Evolutionary conservation across 805 yeast genomes (phyloP).

Genomic region (Gaillardinia entomophila): DNA sequence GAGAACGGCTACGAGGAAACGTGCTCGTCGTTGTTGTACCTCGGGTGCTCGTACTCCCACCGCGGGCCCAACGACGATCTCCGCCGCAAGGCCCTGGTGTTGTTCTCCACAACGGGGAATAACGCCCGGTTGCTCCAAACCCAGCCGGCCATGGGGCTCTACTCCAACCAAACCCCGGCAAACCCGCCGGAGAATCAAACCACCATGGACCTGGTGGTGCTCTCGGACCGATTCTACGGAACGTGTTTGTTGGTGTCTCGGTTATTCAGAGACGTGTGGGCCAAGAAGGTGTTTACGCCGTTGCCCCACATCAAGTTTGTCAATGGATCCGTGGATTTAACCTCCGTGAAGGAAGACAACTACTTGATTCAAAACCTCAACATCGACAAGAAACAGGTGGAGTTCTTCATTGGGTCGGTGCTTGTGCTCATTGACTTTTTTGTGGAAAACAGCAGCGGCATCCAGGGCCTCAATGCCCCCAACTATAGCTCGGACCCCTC

Average conservation of each 20-base stretch:
- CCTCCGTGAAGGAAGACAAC: constrained; percentile 39
- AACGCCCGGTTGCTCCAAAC: constrained; percentile 37
- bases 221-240: constrained; percentile 91
- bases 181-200: constrained; percentile 22
- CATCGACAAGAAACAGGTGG: constrained; percentile 48
- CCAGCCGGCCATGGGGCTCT: constrained; percentile 3
- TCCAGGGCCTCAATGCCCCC: constrained; percentile 59
- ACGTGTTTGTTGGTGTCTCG: constrained; percentile 74
- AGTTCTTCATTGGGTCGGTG: constrained; percentile 65
- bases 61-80: constrained; percentile 43
- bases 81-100: constrained; percentile 43
- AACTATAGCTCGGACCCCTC: constrained; percentile 45
- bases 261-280: constrained; percentile 77
- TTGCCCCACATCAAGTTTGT: constrained; percentile 35
- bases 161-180: not conserved
- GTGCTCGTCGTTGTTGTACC: constrained; percentile 80
- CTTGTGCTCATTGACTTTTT: constrained; percentile 66
- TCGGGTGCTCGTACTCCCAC: constrained; percentile 66
- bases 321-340: constrained; percentile 30
- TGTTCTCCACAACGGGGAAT: constrained; percentile 50
- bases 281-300: constrained; percentile 54
- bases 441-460: constrained; percentile 54
- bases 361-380: constrained; percentile 40
- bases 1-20: constrained; percentile 87
- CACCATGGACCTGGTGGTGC: constrained; percentile 66